Base-by-base conservation (phyloP, 495 filamentous ascomycete genomes). In the Trypethelium eluteriae region DNA sequence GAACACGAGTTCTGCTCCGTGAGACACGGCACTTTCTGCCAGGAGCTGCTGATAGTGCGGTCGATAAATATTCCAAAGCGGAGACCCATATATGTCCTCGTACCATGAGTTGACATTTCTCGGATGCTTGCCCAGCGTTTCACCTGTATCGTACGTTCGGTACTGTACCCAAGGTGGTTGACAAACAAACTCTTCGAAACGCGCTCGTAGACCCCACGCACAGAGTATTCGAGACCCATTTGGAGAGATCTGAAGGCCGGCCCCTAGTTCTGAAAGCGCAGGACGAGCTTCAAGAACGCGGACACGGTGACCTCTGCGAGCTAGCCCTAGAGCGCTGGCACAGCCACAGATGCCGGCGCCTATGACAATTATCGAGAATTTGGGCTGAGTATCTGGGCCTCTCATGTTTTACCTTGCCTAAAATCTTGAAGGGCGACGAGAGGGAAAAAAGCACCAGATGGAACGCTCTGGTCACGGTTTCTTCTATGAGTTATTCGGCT, bases 301-400 rank as follows among this genome's bases (percentile, higher is more conserved):
- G 41, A 46, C 41, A 46, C 14, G 41, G 41, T 46, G 41, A 46
- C 41, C 41, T 46, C 41, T 46, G 14, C 41, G 41, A 46, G 41
- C 41, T 46, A 46, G 41, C 41, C 41, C 41, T 16, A 46, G 41
- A 16, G 41, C 41, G 14, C 41, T 46, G 41, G 41, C 41, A 46
- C 41, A 46, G 41, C 41, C 41, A 46, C 41, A 46, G 41, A 46
- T 46, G 41, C 41, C 41, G 41, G 41, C 41, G 41, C 41, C 41
- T 46, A 46, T 46, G 41, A 46, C 41, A 46, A 46, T 46, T 46
- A 46, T 46, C 41, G 41, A 46, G 41, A 46, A 46, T 46, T 46
- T 46, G 7, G 7, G 41, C 41, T 46, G 41, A 46, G 41, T 46
- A 46, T 46, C 41, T 46, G 14, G 41, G 41, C 1, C 41, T 46